These are phyloP conservation scores for Elsinoe perseae DNA, from an alignment of 2,329 filamentous ascomycete species.

Conservation along the genomic window DNA sequence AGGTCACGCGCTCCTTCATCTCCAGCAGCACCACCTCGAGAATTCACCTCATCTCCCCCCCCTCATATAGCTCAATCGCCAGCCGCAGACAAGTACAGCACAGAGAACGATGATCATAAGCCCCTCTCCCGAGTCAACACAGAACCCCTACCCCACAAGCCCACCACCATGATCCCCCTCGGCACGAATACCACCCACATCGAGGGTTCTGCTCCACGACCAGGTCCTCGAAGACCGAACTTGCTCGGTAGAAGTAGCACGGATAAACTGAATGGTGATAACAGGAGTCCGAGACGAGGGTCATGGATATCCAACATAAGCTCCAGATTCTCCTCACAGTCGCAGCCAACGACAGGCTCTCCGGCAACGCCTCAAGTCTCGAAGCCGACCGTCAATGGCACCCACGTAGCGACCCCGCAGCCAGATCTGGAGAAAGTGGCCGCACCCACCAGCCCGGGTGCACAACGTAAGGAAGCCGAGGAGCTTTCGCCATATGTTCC, in stretches of 20 bases:
- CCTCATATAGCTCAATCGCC: slow-evolving; percentile 14
- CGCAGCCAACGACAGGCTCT: slow-evolving; percentile 24
- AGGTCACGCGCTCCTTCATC: slow-evolving; percentile 29
- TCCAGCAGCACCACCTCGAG: slow-evolving; percentile 17
- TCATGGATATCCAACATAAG: slow-evolving; percentile 94
- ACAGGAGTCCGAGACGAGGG: slow-evolving; percentile 46
- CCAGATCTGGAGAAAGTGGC: slow-evolving; percentile 28
- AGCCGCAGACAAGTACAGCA: slow-evolving; percentile 20
- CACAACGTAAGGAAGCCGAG: slow-evolving; percentile 41
- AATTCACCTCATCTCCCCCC: slow-evolving; percentile 18
- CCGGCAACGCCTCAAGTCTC: slow-evolving; percentile 24
- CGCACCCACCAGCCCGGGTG: slow-evolving; percentile 42
- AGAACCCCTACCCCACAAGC: slow-evolving; percentile 31
- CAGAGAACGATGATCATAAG: slow-evolving; percentile 21
- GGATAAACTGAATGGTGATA: slow-evolving; percentile 28
- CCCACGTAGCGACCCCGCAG: slow-evolving; percentile 24
- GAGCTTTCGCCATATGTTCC: slow-evolving; percentile 57
- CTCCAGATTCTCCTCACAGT: slow-evolving; percentile 66
- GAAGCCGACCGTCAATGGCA: slow-evolving; percentile 22
- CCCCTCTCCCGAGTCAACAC: slow-evolving; percentile 28
- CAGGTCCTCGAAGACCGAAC: slow-evolving; percentile 29
- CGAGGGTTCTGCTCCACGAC: slow-evolving; percentile 16
- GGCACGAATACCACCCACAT: slow-evolving; percentile 18
- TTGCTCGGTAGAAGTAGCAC: slow-evolving; percentile 36
- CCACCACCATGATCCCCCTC: slow-evolving; percentile 22